These are phyloP conservation scores for Paramyrothecium sp. DNA, from an alignment of 2,329 filamentous ascomycete genomes.

Conservation along the genomic window DNA sequence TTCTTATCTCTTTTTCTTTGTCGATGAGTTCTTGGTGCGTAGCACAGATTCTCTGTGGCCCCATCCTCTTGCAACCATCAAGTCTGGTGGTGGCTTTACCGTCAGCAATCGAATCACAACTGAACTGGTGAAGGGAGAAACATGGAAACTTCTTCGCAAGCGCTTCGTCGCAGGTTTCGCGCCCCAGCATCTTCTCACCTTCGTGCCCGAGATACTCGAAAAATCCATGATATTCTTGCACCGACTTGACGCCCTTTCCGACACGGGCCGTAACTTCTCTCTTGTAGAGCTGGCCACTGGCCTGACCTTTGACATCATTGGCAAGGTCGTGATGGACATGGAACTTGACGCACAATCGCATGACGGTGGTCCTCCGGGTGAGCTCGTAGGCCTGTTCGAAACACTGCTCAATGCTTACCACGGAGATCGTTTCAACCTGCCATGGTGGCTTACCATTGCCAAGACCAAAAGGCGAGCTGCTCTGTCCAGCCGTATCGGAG, in stretches of 20 bases:
- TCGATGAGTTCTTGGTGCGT: too few relatives aligned
- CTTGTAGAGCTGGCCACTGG: slow-evolving; percentile 22
- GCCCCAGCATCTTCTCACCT: slow-evolving; percentile 31
- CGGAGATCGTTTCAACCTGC: not conserved
- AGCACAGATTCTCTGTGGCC: too few relatives aligned
- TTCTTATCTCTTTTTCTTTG: too few relatives aligned
- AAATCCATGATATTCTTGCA: slow-evolving; percentile 22
- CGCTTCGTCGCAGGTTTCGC: slow-evolving; percentile 35
- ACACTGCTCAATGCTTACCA: not conserved
- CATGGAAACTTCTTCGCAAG: slow-evolving; percentile 23
- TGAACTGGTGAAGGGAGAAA: not conserved
- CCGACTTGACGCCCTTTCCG: slow-evolving; percentile 15
- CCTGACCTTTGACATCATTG: slow-evolving; percentile 38
- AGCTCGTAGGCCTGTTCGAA: not conserved
- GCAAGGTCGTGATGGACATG: slow-evolving; percentile 28
- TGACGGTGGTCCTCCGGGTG: slow-evolving; percentile 6
- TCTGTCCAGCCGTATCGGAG: not conserved
- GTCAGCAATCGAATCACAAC: too few relatives aligned
- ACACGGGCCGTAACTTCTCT: slow-evolving; percentile 21
- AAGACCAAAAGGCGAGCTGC: not conserved
- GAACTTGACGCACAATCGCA: slow-evolving; percentile 27
- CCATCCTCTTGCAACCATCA: too few relatives aligned
- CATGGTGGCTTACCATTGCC: not conserved
- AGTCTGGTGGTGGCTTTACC: too few relatives aligned
- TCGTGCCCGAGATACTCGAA: slow-evolving; percentile 32